Evolutionary conservation across 129 eudicot species (phyloP).

Genomic region (Artemisia annua): DNA sequence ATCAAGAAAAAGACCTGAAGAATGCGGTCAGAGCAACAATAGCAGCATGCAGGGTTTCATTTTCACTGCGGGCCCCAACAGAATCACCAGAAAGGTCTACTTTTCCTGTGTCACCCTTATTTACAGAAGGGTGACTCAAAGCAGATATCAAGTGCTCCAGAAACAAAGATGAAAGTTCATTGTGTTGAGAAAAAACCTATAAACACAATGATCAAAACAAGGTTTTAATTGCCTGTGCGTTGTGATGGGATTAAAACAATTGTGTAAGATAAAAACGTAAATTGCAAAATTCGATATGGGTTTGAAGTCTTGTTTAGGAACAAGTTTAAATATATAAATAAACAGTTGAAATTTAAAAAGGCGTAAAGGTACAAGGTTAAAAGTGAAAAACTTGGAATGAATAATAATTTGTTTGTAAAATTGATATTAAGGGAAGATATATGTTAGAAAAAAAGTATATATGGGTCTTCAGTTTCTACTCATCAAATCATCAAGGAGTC

Average conservation of each 20-base stretch:
- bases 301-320: too few relatives aligned
- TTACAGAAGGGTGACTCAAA: slow-evolving; percentile 55
- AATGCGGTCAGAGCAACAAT: slow-evolving; percentile 89
- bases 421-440: too few relatives aligned
- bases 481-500: neutral
- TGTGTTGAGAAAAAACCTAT: slow-evolving; percentile 91
- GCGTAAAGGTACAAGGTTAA: too few relatives aligned
- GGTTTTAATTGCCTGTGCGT: too few relatives aligned
- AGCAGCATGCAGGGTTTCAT: slow-evolving; percentile 81
- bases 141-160: slow-evolving; percentile 81
- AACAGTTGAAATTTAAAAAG: too few relatives aligned
- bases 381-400: too few relatives aligned
- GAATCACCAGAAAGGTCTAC: slow-evolving; percentile 56
- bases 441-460: neutral
- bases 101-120: slow-evolving; percentile 51
- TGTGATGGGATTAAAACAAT: too few relatives aligned
- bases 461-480: neutral
- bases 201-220: neutral
- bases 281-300: too few relatives aligned
- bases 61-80: slow-evolving; percentile 40
- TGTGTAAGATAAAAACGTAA: too few relatives aligned
- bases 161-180: slow-evolving; percentile 72
- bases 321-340: too few relatives aligned
- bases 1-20: slow-evolving; percentile 60
- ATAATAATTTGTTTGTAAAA: too few relatives aligned